Evolutionary conservation across 139 green algal genomes (phyloP), one percentile per base, ranked within the genome.

Genomic region (Chara braunii): DNA sequence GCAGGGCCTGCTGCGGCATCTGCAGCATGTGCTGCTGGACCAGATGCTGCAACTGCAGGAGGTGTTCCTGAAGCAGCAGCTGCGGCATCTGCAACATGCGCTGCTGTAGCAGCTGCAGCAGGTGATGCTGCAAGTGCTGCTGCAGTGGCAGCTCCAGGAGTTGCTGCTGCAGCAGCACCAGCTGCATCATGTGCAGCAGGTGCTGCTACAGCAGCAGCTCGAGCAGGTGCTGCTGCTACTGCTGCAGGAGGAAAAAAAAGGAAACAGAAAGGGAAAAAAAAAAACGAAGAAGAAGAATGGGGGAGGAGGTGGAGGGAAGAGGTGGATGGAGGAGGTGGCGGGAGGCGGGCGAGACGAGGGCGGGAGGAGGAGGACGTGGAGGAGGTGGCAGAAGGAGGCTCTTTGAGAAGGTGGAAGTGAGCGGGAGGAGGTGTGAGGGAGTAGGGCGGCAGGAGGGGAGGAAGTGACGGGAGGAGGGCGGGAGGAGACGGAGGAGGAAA

Each of bases 321-420:
- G 12, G 5, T 33, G 22, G 37, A n/a, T 33, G 3, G 26, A 42
- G 3, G 42, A 60, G n/a, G 51, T 23, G 42, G 51, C 37, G 18
- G n/a, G n/a, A 33, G 32, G 23, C 37, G 5, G 51, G 7, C 26
- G 8, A n/a, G 51, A 60, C 22, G 51, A 37, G n/a, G 51, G 42
- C 8, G 42, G n/a, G 22, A 60, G 12, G 51, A 50, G n/a, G 51
- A 50, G 18, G 51, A 60, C 9, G 45, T 37, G 45, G 51, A 48
- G 1, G 51, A 60, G 51, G 51, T 48, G 22, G 42, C 32, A 23
- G 23, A 33, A 1, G 0, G 3, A 9, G 22, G n/a, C 32, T 48
- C 18, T 31, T 6, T n/a, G 51, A 60, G 32, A 53, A 60, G n/a
- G n/a, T 18, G 40, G 40, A 18, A 18, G 40, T 18, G 40, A 18